Evolutionary conservation across 345 rosid species (phyloP).

Genomic region (Populus nigra): DNA sequence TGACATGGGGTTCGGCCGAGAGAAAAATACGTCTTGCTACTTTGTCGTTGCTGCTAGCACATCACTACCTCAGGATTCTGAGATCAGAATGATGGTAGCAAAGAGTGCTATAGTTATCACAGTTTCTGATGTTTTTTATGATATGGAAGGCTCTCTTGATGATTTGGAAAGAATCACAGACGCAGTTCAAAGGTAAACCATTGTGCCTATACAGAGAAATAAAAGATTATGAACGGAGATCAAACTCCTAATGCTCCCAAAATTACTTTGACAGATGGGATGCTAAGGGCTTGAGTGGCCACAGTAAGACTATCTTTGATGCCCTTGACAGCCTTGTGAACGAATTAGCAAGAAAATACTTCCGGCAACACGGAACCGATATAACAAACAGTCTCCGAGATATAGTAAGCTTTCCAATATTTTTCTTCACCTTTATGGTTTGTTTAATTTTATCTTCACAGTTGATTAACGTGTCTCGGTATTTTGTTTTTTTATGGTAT

Average conservation of each 20-base stretch:
- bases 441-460: neutral
- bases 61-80: constrained; percentile 40
- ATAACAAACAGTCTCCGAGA: constrained; percentile 32
- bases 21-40: constrained; percentile 56
- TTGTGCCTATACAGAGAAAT: no score
- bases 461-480: neutral
- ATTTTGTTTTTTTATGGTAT: neutral
- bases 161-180: constrained; percentile 46
- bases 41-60: constrained; percentile 39
- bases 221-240: neutral
- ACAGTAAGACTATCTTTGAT: constrained; percentile 42
- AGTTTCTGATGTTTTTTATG: constrained; percentile 64
- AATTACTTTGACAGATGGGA: constrained; percentile 47
- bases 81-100: constrained; percentile 31
- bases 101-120: constrained; percentile 52
- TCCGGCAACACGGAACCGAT: constrained; percentile 30
- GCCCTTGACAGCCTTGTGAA: constrained; percentile 48
- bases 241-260: neutral
- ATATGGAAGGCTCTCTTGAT: constrained; percentile 46
- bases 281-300: constrained; percentile 40
- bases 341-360: constrained; percentile 29
- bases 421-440: no score
- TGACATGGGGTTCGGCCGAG: constrained; percentile 63
- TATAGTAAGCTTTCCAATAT: constrained; percentile 31
- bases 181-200: constrained; percentile 46